These are phyloP conservation scores for Acer yangbiense DNA, from an alignment of 345 rosid species.

Conservation along the genomic window DNA sequence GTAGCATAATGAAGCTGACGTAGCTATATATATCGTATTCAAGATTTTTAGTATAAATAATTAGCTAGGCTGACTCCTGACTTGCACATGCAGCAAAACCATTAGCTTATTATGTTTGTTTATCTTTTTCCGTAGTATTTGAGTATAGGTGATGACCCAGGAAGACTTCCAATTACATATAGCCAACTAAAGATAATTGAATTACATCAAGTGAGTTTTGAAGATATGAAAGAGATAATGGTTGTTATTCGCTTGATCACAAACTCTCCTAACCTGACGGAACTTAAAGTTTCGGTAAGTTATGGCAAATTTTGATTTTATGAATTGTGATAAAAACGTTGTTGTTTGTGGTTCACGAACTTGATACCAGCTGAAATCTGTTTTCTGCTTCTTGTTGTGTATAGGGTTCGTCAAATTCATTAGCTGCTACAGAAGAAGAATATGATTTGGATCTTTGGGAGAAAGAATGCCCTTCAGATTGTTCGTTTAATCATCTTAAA, in stretches of 20 bases:
- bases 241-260: constrained; percentile 82
- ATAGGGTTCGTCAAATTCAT: constrained; percentile 66
- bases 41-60: neutral
- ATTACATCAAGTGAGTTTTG: constrained; percentile 83
- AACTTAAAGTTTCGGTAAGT: constrained; percentile 81
- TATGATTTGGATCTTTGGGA: constrained; percentile 61
- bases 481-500: constrained; percentile 55
- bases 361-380: neutral
- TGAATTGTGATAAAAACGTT: neutral
- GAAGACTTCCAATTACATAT: constrained; percentile 60
- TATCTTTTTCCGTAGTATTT: constrained; percentile 52
- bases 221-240: constrained; percentile 77
- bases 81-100: neutral
- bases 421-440: constrained; percentile 55
- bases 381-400: constrained; percentile 10
- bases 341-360: too few species aligned
- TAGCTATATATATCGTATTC: neutral
- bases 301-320: constrained; percentile 7
- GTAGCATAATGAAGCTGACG: constrained; percentile 12
- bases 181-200: constrained; percentile 63
- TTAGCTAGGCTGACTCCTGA: neutral
- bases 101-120: constrained; percentile 11
- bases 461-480: constrained; percentile 51
- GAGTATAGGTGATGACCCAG: constrained; percentile 81
- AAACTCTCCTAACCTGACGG: constrained; percentile 77